Evolutionary conservation across 2,329 filamentous ascomycete species (phyloP), one percentile per base, ranked within the genome.

Genomic region (Teratosphaeriaceae sp.): DNA sequence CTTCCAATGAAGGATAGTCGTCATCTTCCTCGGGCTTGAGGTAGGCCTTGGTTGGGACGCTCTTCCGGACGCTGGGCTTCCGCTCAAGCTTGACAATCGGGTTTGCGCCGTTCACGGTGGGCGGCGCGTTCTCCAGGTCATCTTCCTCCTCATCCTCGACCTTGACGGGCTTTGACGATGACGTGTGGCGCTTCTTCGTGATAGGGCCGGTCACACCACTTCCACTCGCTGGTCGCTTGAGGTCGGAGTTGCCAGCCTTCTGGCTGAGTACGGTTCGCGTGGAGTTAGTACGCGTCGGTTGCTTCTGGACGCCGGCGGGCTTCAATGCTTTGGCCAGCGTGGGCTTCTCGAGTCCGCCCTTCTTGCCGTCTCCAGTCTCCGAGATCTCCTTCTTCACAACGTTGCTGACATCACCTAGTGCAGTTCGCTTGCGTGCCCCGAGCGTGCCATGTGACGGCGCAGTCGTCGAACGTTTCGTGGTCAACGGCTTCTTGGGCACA

Each of bases 341-440:
- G 44, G 69, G 69, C 69, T 88, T 84, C 27, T 53, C 52, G 26
- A 63, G 27, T 29, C 51, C 47, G 38, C 60, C 58, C 59, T 75
- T 82, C 61, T 72, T 73, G 30, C 67, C 67, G 27, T 72, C 64
- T 35, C 73, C 69, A 74, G 94, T 95, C 38, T 64, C 62, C 45
- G 67, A 71, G 5, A 67, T 73, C 42, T 86, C 85, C 37, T 76
- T 76, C 66, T 96, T 97, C 57, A 80, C 80, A 51, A 94, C 84
- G 70, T 98, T 98, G 78, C 88, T 97, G 56, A 96, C 85, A 71
- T 98, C 92, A 45, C 86, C 88, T 27, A 98, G 77, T 38, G 87
- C 89, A 57, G 84, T 79, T 61, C 92, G 87, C 71, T 85, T 92
- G 73, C 63, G 47, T 54, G 56, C 40, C 53, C 44, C 55, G 15